A percentile compares a stretch with the other conserved stretches of the same genome.
These are phyloP conservation scores for Cenchrus fungigraminus DNA, from an alignment of 176 grass and related monocot genomes.

Conservation along the genomic window DNA sequence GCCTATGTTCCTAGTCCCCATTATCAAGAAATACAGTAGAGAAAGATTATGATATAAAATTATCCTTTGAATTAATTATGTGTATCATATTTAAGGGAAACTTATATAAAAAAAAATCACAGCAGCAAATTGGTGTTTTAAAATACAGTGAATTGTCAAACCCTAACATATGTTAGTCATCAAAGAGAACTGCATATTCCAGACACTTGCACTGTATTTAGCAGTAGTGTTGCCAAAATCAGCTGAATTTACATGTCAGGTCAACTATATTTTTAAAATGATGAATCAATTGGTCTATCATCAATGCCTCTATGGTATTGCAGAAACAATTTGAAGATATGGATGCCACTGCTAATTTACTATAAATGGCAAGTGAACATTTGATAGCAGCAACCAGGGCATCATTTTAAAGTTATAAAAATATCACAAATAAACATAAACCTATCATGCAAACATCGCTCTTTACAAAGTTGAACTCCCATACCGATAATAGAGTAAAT, in stretches of 20 bases:
- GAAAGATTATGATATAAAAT: background rate
- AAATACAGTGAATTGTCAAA: background rate
- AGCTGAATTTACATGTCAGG: background rate
- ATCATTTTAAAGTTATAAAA: slow-evolving; percentile 5
- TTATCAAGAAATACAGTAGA: background rate
- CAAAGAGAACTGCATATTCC: slow-evolving; percentile 12
- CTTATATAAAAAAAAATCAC: background rate
- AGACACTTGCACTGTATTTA: background rate
- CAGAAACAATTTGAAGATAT: slow-evolving; percentile 18
- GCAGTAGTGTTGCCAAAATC: background rate
- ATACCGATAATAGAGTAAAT: background rate
- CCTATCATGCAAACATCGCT: background rate
- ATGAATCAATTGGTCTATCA: background rate
- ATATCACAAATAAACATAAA: background rate
- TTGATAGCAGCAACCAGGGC: background rate
- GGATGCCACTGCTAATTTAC: slow-evolving; percentile 2
- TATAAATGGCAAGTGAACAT: background rate
- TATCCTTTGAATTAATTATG: background rate
- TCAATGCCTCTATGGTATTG: background rate
- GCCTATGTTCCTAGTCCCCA: background rate
- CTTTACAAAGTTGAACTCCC: background rate
- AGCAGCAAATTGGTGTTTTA: background rate
- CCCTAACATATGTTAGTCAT: background rate
- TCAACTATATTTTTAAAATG: background rate
- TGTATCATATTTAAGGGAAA: background rate